Evolutionary conservation across 768 basidiomycete genomes (phyloP), one percentile per base, ranked within the genome.

Genomic region (Mycena filopes): DNA sequence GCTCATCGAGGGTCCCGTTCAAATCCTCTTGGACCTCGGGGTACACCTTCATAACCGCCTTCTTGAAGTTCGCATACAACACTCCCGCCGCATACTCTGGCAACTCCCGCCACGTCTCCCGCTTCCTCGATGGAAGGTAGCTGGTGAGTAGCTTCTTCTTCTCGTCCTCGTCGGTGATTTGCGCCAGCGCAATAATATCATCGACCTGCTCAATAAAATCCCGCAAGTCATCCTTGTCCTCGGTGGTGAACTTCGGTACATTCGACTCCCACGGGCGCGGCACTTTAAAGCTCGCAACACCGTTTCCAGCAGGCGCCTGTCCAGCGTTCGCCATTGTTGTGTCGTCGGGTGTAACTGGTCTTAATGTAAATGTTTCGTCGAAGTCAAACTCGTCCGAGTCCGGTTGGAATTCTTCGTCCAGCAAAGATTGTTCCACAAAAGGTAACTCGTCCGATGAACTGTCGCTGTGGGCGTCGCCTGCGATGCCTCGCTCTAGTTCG

Each of bases 181-280:
- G 29, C 12, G 45, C 63, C 28, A 55, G n/a, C 11, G 9, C 21
- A 16, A 63, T 63, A 20, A n/a, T n/a, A n/a, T n/a, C n/a, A 60
- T 63, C 45, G 25, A 64, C 55, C 46, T 63, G 62, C 20, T 63
- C 62, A 38, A 64, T 43, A 29, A 57, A 64, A 23, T 64, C 49
- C 18, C 21, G 55, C 49, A 65, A 18, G 29, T 65, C 57, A 20
- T 65, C 56, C 10, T 50, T 45, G 38, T 65, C 64, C 8, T 65
- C 64, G 26, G 65, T 55, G 4, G 51, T 60, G 21, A 66, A 66
- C 53, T 60, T 60, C 16, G 65, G 65, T 3, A 47, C 57, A 33
- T 58, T 65, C 6, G 56, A 36, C 16, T 65, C 64, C 64, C 64
- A 65, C 15, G 64, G 46, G 28, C 59, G 43, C n/a, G 65, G 65